These are phyloP conservation scores for Cladobotryum mycophilum DNA, from an alignment of 2,329 filamentous ascomycete species.

Conservation along the genomic window DNA sequence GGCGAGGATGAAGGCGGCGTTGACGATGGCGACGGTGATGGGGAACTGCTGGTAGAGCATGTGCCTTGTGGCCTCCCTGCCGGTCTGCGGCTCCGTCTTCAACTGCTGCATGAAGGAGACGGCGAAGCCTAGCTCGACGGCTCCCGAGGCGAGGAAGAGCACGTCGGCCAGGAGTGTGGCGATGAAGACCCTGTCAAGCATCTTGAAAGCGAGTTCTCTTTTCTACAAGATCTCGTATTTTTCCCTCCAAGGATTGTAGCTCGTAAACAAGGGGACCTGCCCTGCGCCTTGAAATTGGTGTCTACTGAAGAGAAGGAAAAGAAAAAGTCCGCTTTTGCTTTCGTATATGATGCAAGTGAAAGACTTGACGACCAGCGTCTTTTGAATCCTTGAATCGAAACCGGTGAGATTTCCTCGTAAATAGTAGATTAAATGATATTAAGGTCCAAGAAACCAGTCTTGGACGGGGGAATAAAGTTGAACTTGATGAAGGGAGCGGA, in stretches of 20 bases:
- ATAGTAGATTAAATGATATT: too few relatives aligned
- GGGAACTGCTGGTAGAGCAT: slow-evolving; percentile 50
- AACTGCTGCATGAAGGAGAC: slow-evolving; percentile 44
- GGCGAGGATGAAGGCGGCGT: slow-evolving; percentile 64
- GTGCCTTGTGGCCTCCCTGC: slow-evolving; percentile 43
- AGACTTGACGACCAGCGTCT: slow-evolving; percentile 5
- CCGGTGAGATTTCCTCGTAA: too few relatives aligned
- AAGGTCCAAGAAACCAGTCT: too few relatives aligned
- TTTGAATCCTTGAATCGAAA: not conserved
- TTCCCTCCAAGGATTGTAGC: not conserved
- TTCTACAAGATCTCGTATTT: not conserved
- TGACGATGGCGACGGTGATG: slow-evolving; percentile 62
- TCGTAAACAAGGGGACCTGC: not conserved
- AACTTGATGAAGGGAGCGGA: too few relatives aligned
- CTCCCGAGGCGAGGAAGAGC: slow-evolving; percentile 48
- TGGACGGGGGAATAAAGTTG: too few relatives aligned
- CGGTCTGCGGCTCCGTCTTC: slow-evolving; percentile 37
- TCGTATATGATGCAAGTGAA: too few relatives aligned
- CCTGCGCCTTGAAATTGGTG: not conserved
- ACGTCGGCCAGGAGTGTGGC: slow-evolving; percentile 42
- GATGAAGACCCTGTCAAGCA: slow-evolving; percentile 51
- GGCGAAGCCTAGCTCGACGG: slow-evolving; percentile 49
- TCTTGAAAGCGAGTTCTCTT: slow-evolving; percentile 21
- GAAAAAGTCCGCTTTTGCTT: not conserved
- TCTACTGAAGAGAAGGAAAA: too few relatives aligned